Evolutionary conservation across 495 filamentous ascomycete species (phyloP), one percentile per base, ranked within the genome.

Genomic region (Cudoniella acicularis): DNA sequence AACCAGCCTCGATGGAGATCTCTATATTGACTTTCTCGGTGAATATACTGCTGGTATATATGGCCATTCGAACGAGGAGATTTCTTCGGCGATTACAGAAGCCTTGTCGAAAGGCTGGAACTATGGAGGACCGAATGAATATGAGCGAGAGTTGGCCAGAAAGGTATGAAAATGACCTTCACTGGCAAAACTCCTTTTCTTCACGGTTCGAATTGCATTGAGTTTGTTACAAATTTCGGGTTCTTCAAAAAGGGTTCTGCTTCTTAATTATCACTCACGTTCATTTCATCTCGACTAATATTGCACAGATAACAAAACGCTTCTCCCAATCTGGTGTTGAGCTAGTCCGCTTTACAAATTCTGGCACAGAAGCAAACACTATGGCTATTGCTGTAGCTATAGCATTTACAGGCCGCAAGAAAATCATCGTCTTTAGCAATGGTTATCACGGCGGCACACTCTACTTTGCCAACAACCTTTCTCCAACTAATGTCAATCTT

Each of bases 391-490:
- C 64, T 17, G 57, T 69, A 24, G 73, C 72, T 3, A 17, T 63
- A 8, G 58, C 66, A 21, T 64, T 61, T 25, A 74, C 72, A 13
- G 57, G 56, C 3, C 41, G 64, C n/a, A 68, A 40, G 17, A 72
- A 74, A 42, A 56, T 73, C 3, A 52, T 75, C 0, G 67, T 70
- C 36, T 75, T 75, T 56, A 56, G 52, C 3, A 56, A 59, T 6
- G 83, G 71, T 0, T 85, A 85, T 58, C 83, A 87, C 50, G 82
- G 83, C n/a, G 79, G 63, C 10, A 72, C 77, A 9, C 64, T 81
- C 3, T 63, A 48, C 1, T 82, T 82, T 52, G 60, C 48, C 9
- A 16, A 10, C 6, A 22, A 70, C 0, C 21, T 62, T 1, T 59
- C 42, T 23, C 26, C 47, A 11, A 52, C 67, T 11, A 56, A 60